phyloP scores from a whole-genome alignment of 2,329 filamentous ascomycete species.

The Monosporascus sp. region DNA sequence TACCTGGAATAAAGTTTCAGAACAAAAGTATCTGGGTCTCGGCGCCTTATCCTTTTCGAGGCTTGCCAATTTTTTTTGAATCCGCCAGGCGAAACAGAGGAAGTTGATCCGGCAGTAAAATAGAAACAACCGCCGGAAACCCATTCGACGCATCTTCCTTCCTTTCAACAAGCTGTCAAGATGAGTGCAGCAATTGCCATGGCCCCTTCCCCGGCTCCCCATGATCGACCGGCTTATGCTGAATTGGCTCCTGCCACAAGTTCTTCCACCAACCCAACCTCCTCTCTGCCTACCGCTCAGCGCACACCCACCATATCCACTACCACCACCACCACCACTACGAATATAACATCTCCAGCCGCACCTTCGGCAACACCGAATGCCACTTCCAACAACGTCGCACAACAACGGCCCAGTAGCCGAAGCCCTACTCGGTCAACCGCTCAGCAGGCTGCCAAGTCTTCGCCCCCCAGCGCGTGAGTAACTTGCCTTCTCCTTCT shows the following conservation, averaged over 20 bases:
- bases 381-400: constrained; percentile 23
- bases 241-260: constrained; percentile 40
- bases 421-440: constrained; percentile 44
- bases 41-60: neutral
- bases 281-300: constrained; percentile 39
- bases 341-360: constrained; percentile 7
- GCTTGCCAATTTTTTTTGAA: neutral
- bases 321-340: neutral
- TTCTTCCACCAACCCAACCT: constrained; percentile 24
- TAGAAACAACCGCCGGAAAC: too few species aligned
- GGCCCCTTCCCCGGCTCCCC: constrained; percentile 62
- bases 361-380: constrained; percentile 36
- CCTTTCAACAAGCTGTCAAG: constrained; percentile 22
- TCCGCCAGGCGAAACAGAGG: neutral
- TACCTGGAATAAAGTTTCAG: neutral
- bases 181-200: constrained; percentile 66
- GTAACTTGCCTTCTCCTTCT: constrained; percentile 24
- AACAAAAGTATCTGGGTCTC: neutral
- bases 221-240: constrained; percentile 55
- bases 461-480: constrained; percentile 56
- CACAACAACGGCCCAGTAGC: constrained; percentile 42
- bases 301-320: constrained; percentile 23
- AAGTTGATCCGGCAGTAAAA: neutral
- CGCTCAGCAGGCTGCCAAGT: constrained; percentile 36
- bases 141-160: neutral